These are phyloP conservation scores for Metschnikowia continentalis DNA, from an alignment of 805 yeast genomes.

Conservation along the genomic window DNA sequence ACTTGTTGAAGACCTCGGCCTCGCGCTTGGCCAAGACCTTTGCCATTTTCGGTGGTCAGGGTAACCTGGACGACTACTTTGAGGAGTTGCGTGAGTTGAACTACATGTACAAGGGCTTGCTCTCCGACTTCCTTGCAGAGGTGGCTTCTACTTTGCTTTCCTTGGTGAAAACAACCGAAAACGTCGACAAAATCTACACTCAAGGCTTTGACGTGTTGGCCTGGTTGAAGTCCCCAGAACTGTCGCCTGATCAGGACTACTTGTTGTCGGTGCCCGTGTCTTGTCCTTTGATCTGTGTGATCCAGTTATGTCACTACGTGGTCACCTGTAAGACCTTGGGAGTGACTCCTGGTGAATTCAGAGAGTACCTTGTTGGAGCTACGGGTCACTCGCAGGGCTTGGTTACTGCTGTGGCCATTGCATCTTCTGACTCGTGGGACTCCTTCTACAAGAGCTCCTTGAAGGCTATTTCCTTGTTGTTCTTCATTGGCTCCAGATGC, in stretches of 20 bases:
- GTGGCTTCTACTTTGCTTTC: slow-evolving; percentile 65
- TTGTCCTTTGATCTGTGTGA: slow-evolving; percentile 95
- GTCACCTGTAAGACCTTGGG: slow-evolving; percentile 83
- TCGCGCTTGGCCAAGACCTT: slow-evolving; percentile 57
- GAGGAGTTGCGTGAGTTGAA: slow-evolving; percentile 90
- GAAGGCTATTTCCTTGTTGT: slow-evolving; percentile 79
- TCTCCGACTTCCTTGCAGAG: slow-evolving; percentile 64
- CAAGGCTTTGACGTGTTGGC: slow-evolving; percentile 85
- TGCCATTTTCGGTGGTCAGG: slow-evolving; percentile 98
- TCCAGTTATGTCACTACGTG: slow-evolving; percentile 91
- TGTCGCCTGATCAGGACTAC: slow-evolving; percentile 87
- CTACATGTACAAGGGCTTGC: slow-evolving; percentile 69
- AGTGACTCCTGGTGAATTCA: slow-evolving; percentile 82
- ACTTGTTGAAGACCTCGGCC: slow-evolving; percentile 61
- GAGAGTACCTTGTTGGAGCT: slow-evolving; percentile 63
- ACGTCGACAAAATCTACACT: slow-evolving; percentile 82
- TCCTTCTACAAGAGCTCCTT: slow-evolving; percentile 67
- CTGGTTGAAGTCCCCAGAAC: slow-evolving; percentile 83
- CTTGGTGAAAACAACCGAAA: slow-evolving; percentile 66
- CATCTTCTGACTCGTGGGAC: slow-evolving; percentile 79
- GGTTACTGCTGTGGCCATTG: slow-evolving; percentile 88
- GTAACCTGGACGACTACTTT: slow-evolving; percentile 95
- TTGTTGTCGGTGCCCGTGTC: slow-evolving; percentile 88
- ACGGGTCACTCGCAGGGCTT: slow-evolving; percentile 92
- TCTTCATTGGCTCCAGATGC: slow-evolving; percentile 92